Percentiles rank a stretch among this genome's conserved stretches.
Conservation (phyloP, 495 filamentous ascomycete species). For the Talaromyces ruber region DNA sequence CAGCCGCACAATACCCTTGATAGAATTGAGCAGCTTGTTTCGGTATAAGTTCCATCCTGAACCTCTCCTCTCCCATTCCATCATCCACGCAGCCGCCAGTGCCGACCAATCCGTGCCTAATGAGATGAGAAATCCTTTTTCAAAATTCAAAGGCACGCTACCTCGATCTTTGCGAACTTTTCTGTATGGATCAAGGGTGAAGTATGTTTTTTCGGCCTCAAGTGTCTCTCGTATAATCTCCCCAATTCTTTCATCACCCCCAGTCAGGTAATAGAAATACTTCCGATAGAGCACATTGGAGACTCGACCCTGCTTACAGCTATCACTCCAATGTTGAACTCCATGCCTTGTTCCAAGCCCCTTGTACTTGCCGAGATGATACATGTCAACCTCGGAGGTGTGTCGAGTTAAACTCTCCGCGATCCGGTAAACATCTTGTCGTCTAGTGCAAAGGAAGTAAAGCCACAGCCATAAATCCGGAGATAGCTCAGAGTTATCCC, state of each 20-base stretch:
- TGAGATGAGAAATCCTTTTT: conserved; percentile 25
- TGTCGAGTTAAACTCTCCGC: conserved; percentile 41
- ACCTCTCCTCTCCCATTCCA: conserved; percentile 39
- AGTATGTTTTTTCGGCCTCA: conserved; percentile 32
- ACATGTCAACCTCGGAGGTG: conserved; percentile 42
- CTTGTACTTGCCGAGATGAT: conserved; percentile 36
- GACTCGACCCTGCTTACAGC: conserved; percentile 41
- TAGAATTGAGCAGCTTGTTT: conserved; percentile 24
- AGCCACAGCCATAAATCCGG: conserved; percentile 44
- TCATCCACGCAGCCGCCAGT: conserved; percentile 34
- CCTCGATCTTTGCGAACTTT: conserved; percentile 37
- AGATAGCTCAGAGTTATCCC: conserved; percentile 47
- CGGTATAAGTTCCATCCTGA: conserved; percentile 32
- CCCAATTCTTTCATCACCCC: conserved; percentile 35
- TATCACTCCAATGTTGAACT: conserved; percentile 42
- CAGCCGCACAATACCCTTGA: conserved; percentile 31
- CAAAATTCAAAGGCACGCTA: conserved; percentile 22
- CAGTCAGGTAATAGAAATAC: conserved; percentile 37
- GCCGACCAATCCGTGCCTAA: conserved; percentile 41
- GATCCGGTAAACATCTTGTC: conserved; percentile 35
- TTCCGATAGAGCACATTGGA: conserved; percentile 35
- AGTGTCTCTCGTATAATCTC: conserved; percentile 30
- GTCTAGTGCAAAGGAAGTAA: conserved; percentile 39
- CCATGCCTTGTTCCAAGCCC: conserved; percentile 44
- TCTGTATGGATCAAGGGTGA: conserved; percentile 33